Evolutionary conservation across 192 early-diverging fungal genomes (phyloP), one percentile per base, ranked within the genome.

Genomic region (Podila clonocystis): DNA sequence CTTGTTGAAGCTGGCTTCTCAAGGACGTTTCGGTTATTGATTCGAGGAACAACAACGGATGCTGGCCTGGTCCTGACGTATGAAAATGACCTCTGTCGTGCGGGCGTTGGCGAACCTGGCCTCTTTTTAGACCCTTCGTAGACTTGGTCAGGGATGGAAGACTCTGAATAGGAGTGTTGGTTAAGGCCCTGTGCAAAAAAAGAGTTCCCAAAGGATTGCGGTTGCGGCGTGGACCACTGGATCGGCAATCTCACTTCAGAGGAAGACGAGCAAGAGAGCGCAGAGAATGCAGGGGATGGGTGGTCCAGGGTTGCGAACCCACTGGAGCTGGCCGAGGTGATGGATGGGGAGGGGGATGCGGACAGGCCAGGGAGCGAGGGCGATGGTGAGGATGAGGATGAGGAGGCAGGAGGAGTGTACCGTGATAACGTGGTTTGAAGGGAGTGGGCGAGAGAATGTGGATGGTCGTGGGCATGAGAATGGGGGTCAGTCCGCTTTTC

Each of bases 401-500:
- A n/a, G 24, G 52, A 55, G 9, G 52, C 52, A 17, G 52, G 52
- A 55, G 52, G 52, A 26, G 52, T 55, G 52, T 9, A 55, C 52
- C 9, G 52, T n/a, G 20, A n/a, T 1, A 24, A 55, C 22, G 24
- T 26, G 52, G 52, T 55, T 24, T 12, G 8, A 11, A 24, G 52
- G 52, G 52, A n/a, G 17, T 55, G 52, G 52, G 52, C 3, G 9
- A 24, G 52, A 55, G 24, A 9, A 55, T 55, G 52, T 9, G 52
- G n/a, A 55, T 55, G 52, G 24, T n/a, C 4, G 17, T 22, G 52
- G 52, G 24, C 52, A 55, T 55, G 52, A 55, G 52, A 9, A 24
- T 55, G 52, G n/a, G 20, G 52, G 24, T n/a, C 52, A 55, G 52
- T 55, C 52, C 52, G 52, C 52, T 55, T 55, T n/a, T 55, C 52